Evolutionary conservation across 176 grass and related monocot species (phyloP).

Genomic region (Luzula sylvatica): DNA sequence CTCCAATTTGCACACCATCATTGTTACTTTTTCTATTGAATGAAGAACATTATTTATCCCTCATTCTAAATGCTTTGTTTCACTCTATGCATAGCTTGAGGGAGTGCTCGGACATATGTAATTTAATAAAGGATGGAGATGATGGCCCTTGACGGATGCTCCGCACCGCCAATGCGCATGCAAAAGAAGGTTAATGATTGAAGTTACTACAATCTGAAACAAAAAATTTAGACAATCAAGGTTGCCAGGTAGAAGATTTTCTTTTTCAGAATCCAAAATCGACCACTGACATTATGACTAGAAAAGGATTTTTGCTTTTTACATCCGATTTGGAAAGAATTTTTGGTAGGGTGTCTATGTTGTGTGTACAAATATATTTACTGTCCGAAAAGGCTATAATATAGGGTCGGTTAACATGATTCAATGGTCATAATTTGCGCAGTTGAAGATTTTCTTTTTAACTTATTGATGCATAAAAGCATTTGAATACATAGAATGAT

Average conservation of each 20-base stretch:
- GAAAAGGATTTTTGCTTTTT: too few species aligned
- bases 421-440: neutral
- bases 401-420: neutral
- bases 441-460: neutral
- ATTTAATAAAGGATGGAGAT: conserved; percentile 19
- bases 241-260: too few species aligned
- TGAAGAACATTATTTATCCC: neutral
- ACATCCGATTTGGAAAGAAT: too few species aligned
- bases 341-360: too few species aligned
- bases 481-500: conserved; percentile 1
- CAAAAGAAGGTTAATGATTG: neutral
- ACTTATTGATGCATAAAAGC: conserved; percentile 19
- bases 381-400: neutral
- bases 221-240: too few species aligned
- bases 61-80: neutral
- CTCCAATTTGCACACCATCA: conserved; percentile 3
- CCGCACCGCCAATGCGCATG: neutral
- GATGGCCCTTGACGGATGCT: conserved; percentile 13
- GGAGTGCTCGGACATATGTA: conserved; percentile 21
- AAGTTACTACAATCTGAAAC: too few species aligned
- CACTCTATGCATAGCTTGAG: conserved; percentile 10
- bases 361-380: neutral
- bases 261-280: too few species aligned
- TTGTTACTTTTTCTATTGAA: neutral
- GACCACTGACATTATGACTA: too few species aligned